These are phyloP conservation scores for Tephrocybe sp. DNA, from an alignment of 768 basidiomycete genomes.

Conservation along the genomic window DNA sequence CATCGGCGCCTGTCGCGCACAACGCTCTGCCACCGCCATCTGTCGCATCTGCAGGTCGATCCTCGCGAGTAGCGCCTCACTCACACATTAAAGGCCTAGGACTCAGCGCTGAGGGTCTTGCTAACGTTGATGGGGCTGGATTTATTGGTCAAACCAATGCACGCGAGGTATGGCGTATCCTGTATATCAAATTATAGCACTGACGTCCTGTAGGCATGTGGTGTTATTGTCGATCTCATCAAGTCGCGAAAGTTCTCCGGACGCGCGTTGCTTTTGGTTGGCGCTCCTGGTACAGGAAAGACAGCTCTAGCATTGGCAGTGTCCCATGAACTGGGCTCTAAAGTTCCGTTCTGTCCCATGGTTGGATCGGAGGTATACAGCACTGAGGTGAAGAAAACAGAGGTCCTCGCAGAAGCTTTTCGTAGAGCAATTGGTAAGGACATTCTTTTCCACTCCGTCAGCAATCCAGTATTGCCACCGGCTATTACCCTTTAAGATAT, in stretches of 20 bases:
- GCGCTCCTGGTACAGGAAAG: slow-evolving; percentile 97
- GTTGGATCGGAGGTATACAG: slow-evolving; percentile 97
- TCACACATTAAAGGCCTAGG: slow-evolving; percentile 98
- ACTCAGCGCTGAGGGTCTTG: slow-evolving; percentile 78
- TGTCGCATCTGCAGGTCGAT: slow-evolving; percentile 55
- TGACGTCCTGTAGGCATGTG: slow-evolving; percentile 68
- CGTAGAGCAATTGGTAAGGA: slow-evolving; percentile 89
- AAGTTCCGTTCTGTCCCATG: slow-evolving; percentile 98
- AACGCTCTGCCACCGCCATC: slow-evolving; percentile 73
- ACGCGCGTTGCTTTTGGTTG: slow-evolving; percentile 86
- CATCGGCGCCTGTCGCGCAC: slow-evolving; percentile 59
- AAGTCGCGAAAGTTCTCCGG: slow-evolving; percentile 94
- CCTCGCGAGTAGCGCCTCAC: slow-evolving; percentile 85
- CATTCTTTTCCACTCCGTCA: slow-evolving; percentile 12
- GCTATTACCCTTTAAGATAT: not conserved
- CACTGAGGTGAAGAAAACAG: slow-evolving; percentile 98
- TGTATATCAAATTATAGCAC: not conserved
- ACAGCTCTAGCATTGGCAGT: slow-evolving; percentile 96
- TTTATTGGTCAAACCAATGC: slow-evolving; percentile 91
- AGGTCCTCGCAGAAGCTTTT: slow-evolving; percentile 93
- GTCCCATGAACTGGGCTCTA: slow-evolving; percentile 89
- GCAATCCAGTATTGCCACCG: not conserved
- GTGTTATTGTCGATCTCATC: slow-evolving; percentile 85
- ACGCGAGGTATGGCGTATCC: slow-evolving; percentile 65
- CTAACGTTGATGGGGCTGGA: slow-evolving; percentile 69